Evolutionary conservation across 202 grass and related monocot species (phyloP), one percentile per base, ranked within the genome.

Genomic region (Tripidium arundinaceum): DNA sequence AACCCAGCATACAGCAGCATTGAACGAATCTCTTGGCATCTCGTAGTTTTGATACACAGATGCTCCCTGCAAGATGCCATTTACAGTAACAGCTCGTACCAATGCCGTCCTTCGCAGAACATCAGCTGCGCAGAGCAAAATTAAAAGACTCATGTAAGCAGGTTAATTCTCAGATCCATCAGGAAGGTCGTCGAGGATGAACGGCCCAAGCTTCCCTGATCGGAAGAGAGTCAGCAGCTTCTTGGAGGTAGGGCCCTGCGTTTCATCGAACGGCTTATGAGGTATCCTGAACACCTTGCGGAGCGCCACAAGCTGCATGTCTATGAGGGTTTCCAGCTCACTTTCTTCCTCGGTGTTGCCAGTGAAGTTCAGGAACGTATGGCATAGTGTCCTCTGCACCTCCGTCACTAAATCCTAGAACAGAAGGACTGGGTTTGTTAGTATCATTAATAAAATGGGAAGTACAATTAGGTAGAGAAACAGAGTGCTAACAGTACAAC

Each of bases 181-280:
- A 55, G 94, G 87, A 86, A 98, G 86, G 74, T 91, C 83, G 10
- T 98, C 92, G 1, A 94, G 90, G 81, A 94, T 91, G 75, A 92
- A 98, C 18, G 83, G 85, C 9, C 91, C 91, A 2, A 98, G 83
- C 60, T 94, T 98, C 33, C 94, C 94, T 14, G 89, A 72, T 79
- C 91, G 87, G 68, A 98, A 98, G 46, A 94, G 88, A 58, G 90
- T 98, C 18, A 98, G 13, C 50, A 98, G 59, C 74, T 98, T 98
- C 88, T 98, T 91, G 37, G 87, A 90, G 24, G 82, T 80, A 43
- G 86, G 87, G 4, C 81, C 86, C 0, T 89, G 83, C 11, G 90
- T 91, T 67, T 92, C 94, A 4, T 91, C 88, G 24, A 76, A 86
- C 8, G 80, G 83, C 67, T 89, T 98, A 37, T 93, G 92, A 4